These are phyloP conservation scores for Talaromyces ruber DNA, from an alignment of 495 filamentous ascomycete species.

Conservation along the genomic window DNA sequence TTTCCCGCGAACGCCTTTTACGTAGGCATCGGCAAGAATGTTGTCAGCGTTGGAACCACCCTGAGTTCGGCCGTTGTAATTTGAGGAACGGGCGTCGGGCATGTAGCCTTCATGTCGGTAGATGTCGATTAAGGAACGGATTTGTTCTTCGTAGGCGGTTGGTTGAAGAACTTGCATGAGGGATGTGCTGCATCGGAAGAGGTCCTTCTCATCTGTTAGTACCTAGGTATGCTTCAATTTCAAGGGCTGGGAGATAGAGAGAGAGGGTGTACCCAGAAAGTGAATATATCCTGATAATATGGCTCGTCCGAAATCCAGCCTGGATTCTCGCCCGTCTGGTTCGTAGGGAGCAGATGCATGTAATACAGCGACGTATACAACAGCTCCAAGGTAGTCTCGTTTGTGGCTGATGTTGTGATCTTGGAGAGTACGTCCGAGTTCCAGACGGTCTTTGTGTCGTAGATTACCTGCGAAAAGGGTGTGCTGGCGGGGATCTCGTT, in stretches of 20 bases:
- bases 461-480: slow-evolving; percentile 36
- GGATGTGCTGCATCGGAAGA: slow-evolving; percentile 54
- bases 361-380: slow-evolving; percentile 61
- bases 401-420: slow-evolving; percentile 48
- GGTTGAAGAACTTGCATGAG: slow-evolving; percentile 62
- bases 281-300: slow-evolving; percentile 42
- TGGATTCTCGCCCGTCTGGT: slow-evolving; percentile 66
- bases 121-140: slow-evolving; percentile 64
- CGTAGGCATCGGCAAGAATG: slow-evolving; percentile 65
- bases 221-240: background rate
- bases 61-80: slow-evolving; percentile 64
- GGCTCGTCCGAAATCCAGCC: slow-evolving; percentile 57
- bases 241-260: background rate
- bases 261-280: slow-evolving; percentile 38
- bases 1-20: slow-evolving; percentile 57
- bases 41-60: slow-evolving; percentile 71
- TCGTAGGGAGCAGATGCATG: slow-evolving; percentile 63
- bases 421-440: slow-evolving; percentile 54
- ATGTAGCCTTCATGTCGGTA: slow-evolving; percentile 59
- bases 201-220: slow-evolving; percentile 32
- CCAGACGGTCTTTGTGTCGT: slow-evolving; percentile 45
- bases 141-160: slow-evolving; percentile 51
- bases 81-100: slow-evolving; percentile 57
- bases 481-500: slow-evolving; percentile 47
- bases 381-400: slow-evolving; percentile 45